Base-by-base conservation (phyloP, 2,329 filamentous ascomycete species). In the Pestalotiopsis sp. region DNA sequence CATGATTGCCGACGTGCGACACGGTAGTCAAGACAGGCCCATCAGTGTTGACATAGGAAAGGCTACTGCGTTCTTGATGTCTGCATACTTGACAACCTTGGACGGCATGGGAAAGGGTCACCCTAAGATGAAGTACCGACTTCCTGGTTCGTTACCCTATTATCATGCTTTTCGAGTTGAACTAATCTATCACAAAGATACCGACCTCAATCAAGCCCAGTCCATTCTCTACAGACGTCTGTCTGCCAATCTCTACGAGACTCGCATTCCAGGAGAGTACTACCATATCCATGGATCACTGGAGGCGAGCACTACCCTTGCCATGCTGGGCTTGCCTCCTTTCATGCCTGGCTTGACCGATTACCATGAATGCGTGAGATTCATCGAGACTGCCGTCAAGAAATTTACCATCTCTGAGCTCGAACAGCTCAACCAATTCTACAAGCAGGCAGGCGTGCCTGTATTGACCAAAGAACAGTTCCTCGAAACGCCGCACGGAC, bases 261-360 rank as follows among this genome's bases (percentile, higher is more conserved):
- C 91, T 9, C 89, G 88, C 75, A 84, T 83, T n/a, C 79, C 83
- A 1, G 87, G 86, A n/a, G 84, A 90, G 74, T 93, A 88, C 73
- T 94, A 92, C 74, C 91, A 94, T 73, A 91, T 93, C 30, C 91
- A 93, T 75, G 91, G 91, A 58, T 93, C 91, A 0, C 79, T 94
- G 0, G 91, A 93, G 71, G 91, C 91, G 3, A 89, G 87, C 10
- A 90, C 86, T 7, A 91, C 90, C 0, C 79, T 93, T 35, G 83
- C 86, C 58, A 93, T 93, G 90, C 85, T 93, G 71, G 91, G 90
- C 0, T 79, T 93, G 4, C 85, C 89, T 63, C 82, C 89, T 0
- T 84, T 88, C 66, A 81, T 86, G 5, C 87, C 89, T 1, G 87
- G 89, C 59, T 75, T 92, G 66, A 86, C 84, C 7, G 83, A 86